These are phyloP conservation scores for Cryptococcus sp. DNA, from an alignment of 1,284 basidiomycete species.

Conservation along the genomic window DNA sequence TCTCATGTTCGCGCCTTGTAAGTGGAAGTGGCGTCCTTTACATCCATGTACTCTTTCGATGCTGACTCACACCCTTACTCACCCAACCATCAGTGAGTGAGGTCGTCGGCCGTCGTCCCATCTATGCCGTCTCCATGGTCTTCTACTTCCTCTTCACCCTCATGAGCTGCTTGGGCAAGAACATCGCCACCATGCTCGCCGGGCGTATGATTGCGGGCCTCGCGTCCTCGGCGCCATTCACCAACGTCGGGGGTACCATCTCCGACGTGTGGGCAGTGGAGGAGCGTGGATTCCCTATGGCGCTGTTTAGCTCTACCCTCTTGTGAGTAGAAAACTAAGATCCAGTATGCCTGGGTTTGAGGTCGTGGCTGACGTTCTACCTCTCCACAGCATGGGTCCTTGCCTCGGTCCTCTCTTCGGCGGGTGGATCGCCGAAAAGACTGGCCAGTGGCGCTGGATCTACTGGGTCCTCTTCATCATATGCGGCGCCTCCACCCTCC, in stretches of 20 bases:
- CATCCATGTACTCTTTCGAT: neutral
- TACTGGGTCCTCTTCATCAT: conserved; percentile 51
- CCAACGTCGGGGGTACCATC: conserved; percentile 53
- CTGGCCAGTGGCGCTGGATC: conserved; percentile 50
- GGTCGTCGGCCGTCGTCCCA: conserved; percentile 45
- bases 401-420: conserved; percentile 50
- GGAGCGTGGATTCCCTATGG: conserved; percentile 51
- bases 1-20: conserved; percentile 47
- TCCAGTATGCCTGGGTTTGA: neutral
- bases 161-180: conserved; percentile 50
- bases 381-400: conserved; percentile 44
- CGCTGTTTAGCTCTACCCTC: conserved; percentile 47
- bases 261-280: conserved; percentile 51
- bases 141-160: conserved; percentile 52
- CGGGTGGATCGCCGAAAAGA: conserved; percentile 45
- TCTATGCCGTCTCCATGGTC: conserved; percentile 50
- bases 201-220: conserved; percentile 50
- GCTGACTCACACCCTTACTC: neutral
- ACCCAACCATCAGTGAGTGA: conserved; percentile 33
- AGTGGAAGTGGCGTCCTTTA: conserved; percentile 5
- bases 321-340: conserved; percentile 25
- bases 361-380: neutral
- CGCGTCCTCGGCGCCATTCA: conserved; percentile 51
- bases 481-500: conserved; percentile 36
- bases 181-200: conserved; percentile 52